These are phyloP conservation scores for Podosphaera xanthii DNA, from an alignment of 2,329 filamentous ascomycete species.

Conservation along the genomic window DNA sequence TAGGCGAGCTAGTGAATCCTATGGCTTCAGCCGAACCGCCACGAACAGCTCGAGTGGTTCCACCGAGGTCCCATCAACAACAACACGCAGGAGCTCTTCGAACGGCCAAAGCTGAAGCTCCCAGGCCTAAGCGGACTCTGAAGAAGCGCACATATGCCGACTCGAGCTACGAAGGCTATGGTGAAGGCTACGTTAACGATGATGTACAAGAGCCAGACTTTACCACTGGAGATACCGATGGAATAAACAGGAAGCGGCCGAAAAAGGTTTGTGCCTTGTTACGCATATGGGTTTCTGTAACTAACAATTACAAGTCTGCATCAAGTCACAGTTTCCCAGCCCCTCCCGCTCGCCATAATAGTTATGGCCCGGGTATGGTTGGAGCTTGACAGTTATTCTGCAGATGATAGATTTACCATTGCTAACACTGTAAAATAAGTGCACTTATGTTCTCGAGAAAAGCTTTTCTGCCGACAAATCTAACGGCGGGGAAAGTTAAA, in stretches of 20 bases:
- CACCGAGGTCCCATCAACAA: constrained; percentile 3
- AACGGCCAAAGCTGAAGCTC: constrained; percentile 8
- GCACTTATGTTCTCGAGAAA: too few species aligned
- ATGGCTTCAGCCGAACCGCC: constrained; percentile 3
- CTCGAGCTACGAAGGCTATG: constrained; percentile 51
- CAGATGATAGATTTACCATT: neutral
- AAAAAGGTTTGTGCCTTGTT: constrained; percentile 31
- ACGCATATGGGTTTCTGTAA: constrained; percentile 3
- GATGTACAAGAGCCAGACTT: constrained; percentile 39
- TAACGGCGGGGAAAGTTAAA: too few species aligned
- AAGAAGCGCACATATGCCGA: constrained; percentile 62
- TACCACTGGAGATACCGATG: constrained; percentile 48
- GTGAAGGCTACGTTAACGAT: constrained; percentile 48
- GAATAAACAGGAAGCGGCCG: constrained; percentile 32
- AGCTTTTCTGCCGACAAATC: too few species aligned
- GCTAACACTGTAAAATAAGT: neutral
- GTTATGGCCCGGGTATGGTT: constrained; percentile 35
- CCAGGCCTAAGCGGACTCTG: constrained; percentile 37
- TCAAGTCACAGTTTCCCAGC: constrained; percentile 10
- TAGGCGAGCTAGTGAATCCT: constrained; percentile 25
- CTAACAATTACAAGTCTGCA: constrained; percentile 13
- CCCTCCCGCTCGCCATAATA: constrained; percentile 15
- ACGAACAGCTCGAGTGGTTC: constrained; percentile 1
- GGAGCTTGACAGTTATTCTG: constrained; percentile 22
- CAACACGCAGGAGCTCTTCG: constrained; percentile 5